Evolutionary conservation across 1,139 yeast genomes (phyloP).

Genomic region (Blastobotrys buckinghamii): DNA sequence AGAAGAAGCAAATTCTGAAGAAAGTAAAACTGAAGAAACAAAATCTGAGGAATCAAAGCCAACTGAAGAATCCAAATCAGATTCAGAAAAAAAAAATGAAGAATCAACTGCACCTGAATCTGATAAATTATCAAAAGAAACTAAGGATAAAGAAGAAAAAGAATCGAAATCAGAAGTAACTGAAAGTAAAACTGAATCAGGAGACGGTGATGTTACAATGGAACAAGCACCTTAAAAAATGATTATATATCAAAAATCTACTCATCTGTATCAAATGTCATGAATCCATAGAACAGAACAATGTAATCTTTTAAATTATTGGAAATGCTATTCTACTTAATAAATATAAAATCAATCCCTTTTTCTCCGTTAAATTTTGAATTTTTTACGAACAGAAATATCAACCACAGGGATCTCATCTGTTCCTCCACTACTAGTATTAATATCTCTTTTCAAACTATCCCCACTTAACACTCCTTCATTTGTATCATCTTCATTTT

Average conservation of each 20-base stretch:
- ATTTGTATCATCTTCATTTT: conserved; percentile 3
- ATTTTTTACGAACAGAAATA: background rate
- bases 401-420: no score
- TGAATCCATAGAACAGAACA: no score
- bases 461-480: background rate
- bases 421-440: background rate
- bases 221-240: conserved; percentile 18
- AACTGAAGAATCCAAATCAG: background rate
- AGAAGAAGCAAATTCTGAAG: background rate
- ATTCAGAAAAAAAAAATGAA: background rate
- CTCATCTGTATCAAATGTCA: no score
- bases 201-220: conserved; percentile 22
- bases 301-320: no score
- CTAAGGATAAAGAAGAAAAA: conserved; percentile 1
- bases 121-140: background rate
- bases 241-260: no score
- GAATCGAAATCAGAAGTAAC: background rate
- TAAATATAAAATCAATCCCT: no score
- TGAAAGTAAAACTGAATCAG: background rate
- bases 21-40: no score
- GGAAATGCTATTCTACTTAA: no score
- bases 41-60: background rate
- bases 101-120: background rate
- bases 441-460: background rate
- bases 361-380: background rate